Evolutionary conservation across 2,329 filamentous ascomycete species (phyloP), one percentile per base, ranked within the genome.

Genomic region (Ophiostoma himal-ulmi): DNA sequence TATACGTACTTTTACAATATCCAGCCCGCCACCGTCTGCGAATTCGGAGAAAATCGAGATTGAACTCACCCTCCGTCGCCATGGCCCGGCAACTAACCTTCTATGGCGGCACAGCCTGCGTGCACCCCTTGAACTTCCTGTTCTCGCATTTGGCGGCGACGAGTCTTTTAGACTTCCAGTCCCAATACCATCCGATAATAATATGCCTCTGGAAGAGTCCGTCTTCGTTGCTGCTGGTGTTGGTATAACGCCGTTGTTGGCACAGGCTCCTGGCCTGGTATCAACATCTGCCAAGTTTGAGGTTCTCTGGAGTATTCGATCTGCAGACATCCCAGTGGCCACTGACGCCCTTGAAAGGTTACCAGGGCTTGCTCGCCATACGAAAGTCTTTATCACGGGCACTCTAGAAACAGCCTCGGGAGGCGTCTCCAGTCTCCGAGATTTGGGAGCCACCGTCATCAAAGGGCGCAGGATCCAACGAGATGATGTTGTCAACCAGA

Each of bases 1-100:
- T 73, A 82, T 95, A 5, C 83, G 93, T 37, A 96, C 92, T 0
- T 96, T 96, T 76, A 96, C 93, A 1, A 84, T 96, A 0, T 91
- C 90, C 1, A 91, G 85, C 1, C 78, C 81, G 1, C 86, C 88
- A 0, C 74, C 86, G 0, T 71, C 76, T 1, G 10, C 17, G 17
- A 57, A 4, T 13, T 17, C 5, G 8, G n/a, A 22, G n/a, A 26
- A 22, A 6, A 26, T 57, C 52, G 11, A 26, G 10, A 84, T 95
- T 70, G 88, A 94, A 74, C 89, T 96, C 73, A 94, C 91, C 5
- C 86, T 88, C 0, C 81, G 91, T 20, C 87, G 83, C 69, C 86
- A 92, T 64, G 92, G 93, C 0, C 83, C 85, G 0, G 91, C 88
- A 5, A 96, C 93, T 0, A 78, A 78, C 0, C 84, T 89, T 71